These are phyloP conservation scores for Sesbania bispinosa DNA, from an alignment of 306 rosid species.

Conservation along the genomic window DNA sequence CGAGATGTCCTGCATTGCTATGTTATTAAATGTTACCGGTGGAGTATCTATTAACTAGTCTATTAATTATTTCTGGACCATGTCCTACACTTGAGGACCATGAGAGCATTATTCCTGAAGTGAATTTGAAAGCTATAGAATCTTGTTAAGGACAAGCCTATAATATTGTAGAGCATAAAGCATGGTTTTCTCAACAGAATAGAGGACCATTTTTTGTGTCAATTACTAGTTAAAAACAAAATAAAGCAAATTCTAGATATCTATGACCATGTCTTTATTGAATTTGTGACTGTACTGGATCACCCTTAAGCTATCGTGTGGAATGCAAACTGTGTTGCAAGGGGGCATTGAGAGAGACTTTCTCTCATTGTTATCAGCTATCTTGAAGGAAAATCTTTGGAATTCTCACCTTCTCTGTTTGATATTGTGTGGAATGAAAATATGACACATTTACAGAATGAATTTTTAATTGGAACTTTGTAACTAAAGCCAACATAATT, in stretches of 20 bases:
- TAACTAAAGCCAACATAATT: background rate
- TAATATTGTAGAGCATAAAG: conserved; percentile 3
- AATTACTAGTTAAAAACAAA: background rate
- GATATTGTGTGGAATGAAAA: conserved; percentile 4
- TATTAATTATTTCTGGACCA: background rate
- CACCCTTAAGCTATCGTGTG: conserved; percentile 4
- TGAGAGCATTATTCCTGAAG: background rate
- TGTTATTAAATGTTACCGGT: background rate
- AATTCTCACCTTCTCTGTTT: background rate
- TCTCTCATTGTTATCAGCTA: background rate
- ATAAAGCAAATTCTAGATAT: background rate
- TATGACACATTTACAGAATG: background rate
- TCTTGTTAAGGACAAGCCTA: conserved; percentile 15
- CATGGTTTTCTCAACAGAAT: background rate
- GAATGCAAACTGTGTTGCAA: conserved; percentile 12
- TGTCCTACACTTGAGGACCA: background rate
- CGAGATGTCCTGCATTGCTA: background rate
- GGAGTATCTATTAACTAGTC: background rate
- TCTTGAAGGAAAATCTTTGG: background rate
- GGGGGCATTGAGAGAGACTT: background rate
- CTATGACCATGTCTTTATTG: background rate
- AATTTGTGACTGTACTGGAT: background rate
- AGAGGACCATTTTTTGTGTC: conserved; percentile 24
- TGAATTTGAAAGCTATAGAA: background rate
- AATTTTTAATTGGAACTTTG: background rate